Percentiles rank a stretch among this genome's conserved stretches.
phyloP scores from a whole-genome alignment of 345 rosid genomes.

The Pelargonium nanum region DNA sequence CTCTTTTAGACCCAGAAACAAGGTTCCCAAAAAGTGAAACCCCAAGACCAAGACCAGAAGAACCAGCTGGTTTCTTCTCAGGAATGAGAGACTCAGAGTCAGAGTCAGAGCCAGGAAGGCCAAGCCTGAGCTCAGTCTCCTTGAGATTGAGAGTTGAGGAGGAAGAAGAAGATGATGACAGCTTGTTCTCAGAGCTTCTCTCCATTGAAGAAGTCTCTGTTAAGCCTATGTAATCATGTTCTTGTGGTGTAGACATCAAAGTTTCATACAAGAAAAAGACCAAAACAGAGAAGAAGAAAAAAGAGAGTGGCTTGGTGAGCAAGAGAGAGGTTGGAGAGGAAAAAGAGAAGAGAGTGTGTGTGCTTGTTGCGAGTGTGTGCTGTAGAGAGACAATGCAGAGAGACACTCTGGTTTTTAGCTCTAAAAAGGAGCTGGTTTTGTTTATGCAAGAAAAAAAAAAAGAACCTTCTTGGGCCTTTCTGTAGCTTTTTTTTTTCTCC shows the following conservation, averaged over 20 bases:
- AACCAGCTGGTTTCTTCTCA: conserved; percentile 32
- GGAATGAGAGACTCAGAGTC: too few species aligned
- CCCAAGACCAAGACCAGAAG: too few species aligned
- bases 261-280: not conserved
- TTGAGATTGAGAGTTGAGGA: conserved; percentile 32
- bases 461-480: conserved; percentile 47
- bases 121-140: conserved; percentile 65
- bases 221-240: conserved; percentile 67
- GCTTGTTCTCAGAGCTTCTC: conserved; percentile 22
- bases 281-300: not conserved
- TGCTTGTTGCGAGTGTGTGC: conserved; percentile 1
- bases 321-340: not conserved
- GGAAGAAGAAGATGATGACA: conserved; percentile 29
- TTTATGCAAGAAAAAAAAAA: conserved; percentile 24
- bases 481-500: conserved; percentile 7
- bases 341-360: not conserved
- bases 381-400: not conserved
- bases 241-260: conserved; percentile 42
- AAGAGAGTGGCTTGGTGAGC: not conserved
- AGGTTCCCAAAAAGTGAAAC: conserved; percentile 42
- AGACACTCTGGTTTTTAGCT: not conserved
- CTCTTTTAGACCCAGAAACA: conserved; percentile 55
- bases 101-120: conserved; percentile 55
- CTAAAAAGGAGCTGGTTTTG: conserved; percentile 16
- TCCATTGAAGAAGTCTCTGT: conserved; percentile 36